Evolutionary conservation across 139 green algal species (phyloP), one percentile per base, ranked within the genome.

Genomic region (Chlorella sp.): DNA sequence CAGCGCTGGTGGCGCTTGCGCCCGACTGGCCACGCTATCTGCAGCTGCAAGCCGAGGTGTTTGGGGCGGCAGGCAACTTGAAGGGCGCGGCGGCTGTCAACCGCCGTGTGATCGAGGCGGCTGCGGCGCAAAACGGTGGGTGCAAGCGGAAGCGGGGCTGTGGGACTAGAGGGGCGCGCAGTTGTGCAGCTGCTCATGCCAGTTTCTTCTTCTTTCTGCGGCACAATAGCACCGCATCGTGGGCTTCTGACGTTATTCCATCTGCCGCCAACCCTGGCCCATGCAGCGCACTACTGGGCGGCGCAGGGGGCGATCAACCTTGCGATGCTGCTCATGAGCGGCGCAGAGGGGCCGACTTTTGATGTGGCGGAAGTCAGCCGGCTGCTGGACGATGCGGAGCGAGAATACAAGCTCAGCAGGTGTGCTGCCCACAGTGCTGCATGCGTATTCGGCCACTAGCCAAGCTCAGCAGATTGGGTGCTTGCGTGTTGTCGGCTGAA

Each of bases 1-100:
- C 40, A 40, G 36, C 36, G 69, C 38, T 75, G 69, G 69, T 75
- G 69, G 69, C 69, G 40, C 69, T 75, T 36, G 69, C 69, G 69
- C 69, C 69, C 1, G 69, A 51, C 38, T 75, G 69, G 69, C 69
- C 38, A 19, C 69, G 69, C 69, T 75, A 75, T 38, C 69, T 75
- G 69, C 38, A 48, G 38, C 69, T 75, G 69, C 69, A 75, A 40
- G 69, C 34, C 17, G 69, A 46, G 69, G 40, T 51, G 38, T 46
- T 48, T 5, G 5, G n/a, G 38, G 26, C 26, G 16, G 40, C 16
- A 4, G 38, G 20, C 6, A 17, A 46, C 13, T 40, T 75, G 69
- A 22, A 28, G n/a, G n/a, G 20, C 7, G 38, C 69, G 38, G 38
- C 38, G 19, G 69, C 38, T 19, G 22, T 24, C 69, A 48, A 51